Evolutionary conservation across 805 yeast genomes (phyloP).

Genomic region (Saccharomycopsis amapae): DNA sequence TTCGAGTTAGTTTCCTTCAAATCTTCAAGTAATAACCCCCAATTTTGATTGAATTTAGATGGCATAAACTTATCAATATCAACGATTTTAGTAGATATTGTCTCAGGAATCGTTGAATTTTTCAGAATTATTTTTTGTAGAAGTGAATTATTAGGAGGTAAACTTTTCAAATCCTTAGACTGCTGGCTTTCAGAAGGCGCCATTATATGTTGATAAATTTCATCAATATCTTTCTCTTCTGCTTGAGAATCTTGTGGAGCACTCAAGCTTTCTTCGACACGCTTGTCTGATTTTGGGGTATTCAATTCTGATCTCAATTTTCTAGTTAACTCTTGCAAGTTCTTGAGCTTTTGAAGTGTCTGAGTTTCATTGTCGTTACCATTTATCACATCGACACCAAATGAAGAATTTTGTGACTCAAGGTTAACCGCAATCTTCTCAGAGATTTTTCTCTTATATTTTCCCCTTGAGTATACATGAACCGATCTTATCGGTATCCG

Average conservation of each 20-base stretch:
- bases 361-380: conserved; percentile 13
- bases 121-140: conserved; percentile 2
- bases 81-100: conserved; percentile 34
- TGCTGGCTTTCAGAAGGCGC: background rate
- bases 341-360: conserved; percentile 12
- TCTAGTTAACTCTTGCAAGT: conserved; percentile 11
- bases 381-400: conserved; percentile 7
- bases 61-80: conserved; percentile 35
- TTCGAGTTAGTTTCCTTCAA: conserved; percentile 29
- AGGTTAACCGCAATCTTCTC: background rate
- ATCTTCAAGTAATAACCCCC: conserved; percentile 32
- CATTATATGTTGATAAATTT: conserved; percentile 8
- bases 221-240: conserved; percentile 13
- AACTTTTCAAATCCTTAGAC: background rate
- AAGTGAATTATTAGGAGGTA: background rate
- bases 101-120: conserved; percentile 29
- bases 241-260: background rate
- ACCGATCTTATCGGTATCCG: background rate
- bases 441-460: conserved; percentile 1
- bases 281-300: background rate
- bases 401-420: background rate
- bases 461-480: background rate
- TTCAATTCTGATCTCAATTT: conserved; percentile 7
- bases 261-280: background rate
- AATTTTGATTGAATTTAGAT: conserved; percentile 36